Base-by-base conservation (phyloP, 2,329 filamentous ascomycete species). In the Pseudopyricularia cyperi region DNA sequence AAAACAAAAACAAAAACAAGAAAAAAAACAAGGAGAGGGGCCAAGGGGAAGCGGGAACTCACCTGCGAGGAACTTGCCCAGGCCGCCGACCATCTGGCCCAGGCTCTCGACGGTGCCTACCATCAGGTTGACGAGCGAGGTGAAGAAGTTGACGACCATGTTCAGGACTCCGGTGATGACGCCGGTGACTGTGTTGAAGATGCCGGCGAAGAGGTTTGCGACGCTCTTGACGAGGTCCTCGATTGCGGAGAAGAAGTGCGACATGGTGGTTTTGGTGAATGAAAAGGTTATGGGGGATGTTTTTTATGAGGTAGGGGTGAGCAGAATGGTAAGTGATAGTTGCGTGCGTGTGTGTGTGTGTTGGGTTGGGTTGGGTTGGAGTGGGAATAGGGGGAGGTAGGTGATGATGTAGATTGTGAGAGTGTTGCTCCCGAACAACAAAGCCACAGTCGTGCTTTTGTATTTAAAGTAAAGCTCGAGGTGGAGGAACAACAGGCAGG, bases 141-240 rank as follows among this genome's bases (percentile, higher is more conserved):
- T 60, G 53, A 71, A 59, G 56, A 70, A 66, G 57, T 61, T 59
- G 48, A 68, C 53, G 46, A 69, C 52, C 12, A 66, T 62, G 19
- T 57, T 58, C 47, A 71, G 35, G 30, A 67, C 44, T 33, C 62
- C 62, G 46, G 66, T 62, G 14, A 70, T 53, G 33, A 70, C 35
- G 52, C 62, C 48, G 56, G 64, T 65, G 44, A 64, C 49, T n/a
- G 67, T 62, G 33, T 59, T 57, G 28, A 71, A 56, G 48, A 71
- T 54, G 5, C 68, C 69, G 33, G 64, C 58, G 37, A 70, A 54
- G 30, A 72, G 66, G 60, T 71, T 68, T 54, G 66, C 69, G 58
- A 71, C 60, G 59, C 66, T 70, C 57, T 64, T 67, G 60, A 70
- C 59, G 48, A 71, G 60, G 56, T 68, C 64, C 46, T 59, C 57